These are phyloP conservation scores for Pythium dissotocum DNA, from an alignment of 352 stramenopile genomes.

Conservation along the genomic window DNA sequence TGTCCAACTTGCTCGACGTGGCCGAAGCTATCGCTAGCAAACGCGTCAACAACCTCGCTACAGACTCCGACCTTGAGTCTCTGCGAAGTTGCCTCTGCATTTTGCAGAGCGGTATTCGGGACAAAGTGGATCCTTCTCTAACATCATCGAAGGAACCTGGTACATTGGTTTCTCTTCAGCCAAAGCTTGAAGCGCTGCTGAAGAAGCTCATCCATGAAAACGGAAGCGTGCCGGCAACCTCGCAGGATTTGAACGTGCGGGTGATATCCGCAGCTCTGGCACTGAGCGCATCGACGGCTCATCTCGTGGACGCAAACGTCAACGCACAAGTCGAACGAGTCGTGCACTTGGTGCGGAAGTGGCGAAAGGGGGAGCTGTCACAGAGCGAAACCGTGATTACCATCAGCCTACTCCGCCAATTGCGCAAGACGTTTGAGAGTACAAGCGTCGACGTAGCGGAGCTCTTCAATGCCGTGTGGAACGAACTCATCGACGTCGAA, in stretches of 20 bases:
- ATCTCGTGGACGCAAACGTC: slow-evolving; percentile 14
- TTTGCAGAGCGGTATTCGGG: neutral
- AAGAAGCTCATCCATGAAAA: slow-evolving; percentile 6
- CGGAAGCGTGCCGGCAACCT: neutral
- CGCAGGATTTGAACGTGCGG: slow-evolving; percentile 12
- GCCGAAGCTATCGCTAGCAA: neutral
- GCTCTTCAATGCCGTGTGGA: slow-evolving; percentile 15
- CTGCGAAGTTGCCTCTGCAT: slow-evolving; percentile 22
- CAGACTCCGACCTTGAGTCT: neutral
- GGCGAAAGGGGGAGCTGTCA: slow-evolving; percentile 3
- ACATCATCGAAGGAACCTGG: neutral
- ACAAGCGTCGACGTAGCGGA: neutral
- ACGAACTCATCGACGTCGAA: slow-evolving; percentile 10
- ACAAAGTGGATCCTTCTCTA: neutral
- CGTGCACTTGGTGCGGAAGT: slow-evolving; percentile 11
- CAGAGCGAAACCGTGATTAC: slow-evolving; percentile 13
- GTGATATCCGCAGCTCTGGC: slow-evolving; percentile 19
- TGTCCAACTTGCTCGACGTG: slow-evolving; percentile 7
- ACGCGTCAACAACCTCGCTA: neutral
- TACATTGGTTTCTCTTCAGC: neutral
- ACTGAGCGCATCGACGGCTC: slow-evolving; percentile 14
- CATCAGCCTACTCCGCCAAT: slow-evolving; percentile 16
- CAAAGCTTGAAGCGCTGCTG: slow-evolving; percentile 1
- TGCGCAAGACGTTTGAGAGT: slow-evolving; percentile 14
- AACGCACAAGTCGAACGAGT: slow-evolving; percentile 12